Base-by-base conservation (phyloP, 345 rosid genomes). In the Combretum micranthum region DNA sequence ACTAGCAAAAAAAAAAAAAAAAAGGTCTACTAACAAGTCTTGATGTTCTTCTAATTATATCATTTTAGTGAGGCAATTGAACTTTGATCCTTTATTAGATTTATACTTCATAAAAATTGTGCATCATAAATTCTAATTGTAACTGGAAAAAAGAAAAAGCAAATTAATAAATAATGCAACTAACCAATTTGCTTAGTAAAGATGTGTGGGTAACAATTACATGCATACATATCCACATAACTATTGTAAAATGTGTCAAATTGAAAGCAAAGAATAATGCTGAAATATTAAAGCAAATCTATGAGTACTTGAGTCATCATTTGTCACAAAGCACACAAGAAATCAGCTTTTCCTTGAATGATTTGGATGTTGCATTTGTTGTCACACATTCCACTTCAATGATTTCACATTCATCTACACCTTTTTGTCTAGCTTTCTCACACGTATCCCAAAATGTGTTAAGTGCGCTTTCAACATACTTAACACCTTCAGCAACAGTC, bases 401-500 rank as follows among this genome's bases (percentile, higher is more conserved):
- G 15, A 78, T 68, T 20, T 72, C 72, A 4, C 71, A 47, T 37
- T 67, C 92, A 56, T 71, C 67, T 2, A 39, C 72, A 23, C 82
- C 81, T 44, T 49, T 62, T 37, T 72, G 81, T 21, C 55, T 78
- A 1, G 80, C 83, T 64, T 75, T 74, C 47, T 60, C 63, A 47
- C 80, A 65, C 21, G 71, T 75, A 20, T 79, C 75, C 10, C 60
- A 15, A 64, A 84, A 90, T n/a, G 50, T 52, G 9, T 62, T 61
- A 65, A 67, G 75, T 50, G 88, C 84, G 12, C 56, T 58, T 1
- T 71, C 73, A 12, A 69, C 83, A 20, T 90, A 90, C 46, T 62
- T 76, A 0, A 56, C 77, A 9, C 81, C 93, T 13, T 72, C 74
- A 15, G 47, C 58, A 11, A 85, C 90, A 17, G 77, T 87, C 81